Evolutionary conservation across 768 basidiomycete genomes (phyloP).

Genomic region (Mycena rebaudengoi): DNA sequence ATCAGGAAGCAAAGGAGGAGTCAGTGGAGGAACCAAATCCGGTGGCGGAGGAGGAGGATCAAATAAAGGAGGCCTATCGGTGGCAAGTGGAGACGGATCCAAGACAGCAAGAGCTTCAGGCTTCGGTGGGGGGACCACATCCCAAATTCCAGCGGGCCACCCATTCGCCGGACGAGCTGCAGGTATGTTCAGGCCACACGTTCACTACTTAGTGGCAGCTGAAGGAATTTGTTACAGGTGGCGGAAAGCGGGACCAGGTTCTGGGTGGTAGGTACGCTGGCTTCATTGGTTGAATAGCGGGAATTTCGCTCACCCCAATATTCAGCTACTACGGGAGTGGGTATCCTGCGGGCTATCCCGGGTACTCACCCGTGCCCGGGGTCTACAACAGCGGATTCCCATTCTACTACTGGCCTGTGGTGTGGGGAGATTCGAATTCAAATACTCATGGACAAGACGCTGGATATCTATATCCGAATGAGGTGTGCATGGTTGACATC

Average conservation of each 20-base stretch:
- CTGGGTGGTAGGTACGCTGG: conserved; percentile 48
- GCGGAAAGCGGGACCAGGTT: conserved; percentile 51
- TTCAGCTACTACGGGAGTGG: conserved; percentile 63
- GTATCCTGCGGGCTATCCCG: conserved; percentile 52
- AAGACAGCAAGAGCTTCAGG: no score
- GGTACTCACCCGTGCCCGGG: no score
- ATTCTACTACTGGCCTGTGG: conserved; percentile 65
- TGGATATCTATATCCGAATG: conserved; percentile 39
- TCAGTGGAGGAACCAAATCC: no score
- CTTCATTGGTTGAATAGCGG: background rate
- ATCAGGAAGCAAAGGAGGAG: no score
- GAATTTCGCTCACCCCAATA: conserved; percentile 2
- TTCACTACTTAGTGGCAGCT: background rate
- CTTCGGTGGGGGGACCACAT: conserved; percentile 35
- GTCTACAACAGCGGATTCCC: conserved; percentile 58
- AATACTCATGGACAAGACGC: no score
- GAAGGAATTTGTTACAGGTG: conserved; percentile 39
- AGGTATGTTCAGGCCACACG: background rate
- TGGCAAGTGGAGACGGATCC: no score
- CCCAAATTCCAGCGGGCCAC: conserved; percentile 47
- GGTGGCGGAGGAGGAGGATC: no score
- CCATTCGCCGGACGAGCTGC: conserved; percentile 48
- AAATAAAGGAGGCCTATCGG: no score
- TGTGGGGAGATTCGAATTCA: conserved; percentile 48
- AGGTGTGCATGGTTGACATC: conserved; percentile 44